Base-by-base conservation (phyloP, 2,329 filamentous ascomycete genomes). In the Coniochaeta sp. region DNA sequence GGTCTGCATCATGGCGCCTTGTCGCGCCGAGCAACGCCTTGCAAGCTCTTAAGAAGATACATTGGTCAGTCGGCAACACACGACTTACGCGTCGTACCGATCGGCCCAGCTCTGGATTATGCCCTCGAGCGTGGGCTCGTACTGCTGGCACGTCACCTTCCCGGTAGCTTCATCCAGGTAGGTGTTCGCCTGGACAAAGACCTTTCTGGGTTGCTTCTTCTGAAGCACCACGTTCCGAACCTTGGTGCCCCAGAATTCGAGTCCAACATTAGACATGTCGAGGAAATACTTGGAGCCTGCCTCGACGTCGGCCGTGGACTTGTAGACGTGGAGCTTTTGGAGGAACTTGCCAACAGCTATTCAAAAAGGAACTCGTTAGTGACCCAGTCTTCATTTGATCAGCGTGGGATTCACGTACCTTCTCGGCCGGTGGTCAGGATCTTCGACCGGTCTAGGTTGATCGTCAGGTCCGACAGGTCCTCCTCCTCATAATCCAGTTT, bases 101-200 rank as follows among this genome's bases (percentile, higher is more conserved):
- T 92, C 89, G 2, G 81, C 88, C 80, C 85, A 96, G 74, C 90
- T 95, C 79, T 90, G 81, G 63, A 96, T 88, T 79, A 98, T 87
- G 6, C 93, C 93, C 72, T 89, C 84, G 7, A 88, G 78, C 6
- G 85, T 90, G 1, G 92, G 82, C 66, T 96, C 90, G 74, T 97
- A 97, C 76, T 97, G 91, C 77, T 88, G 90, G 73, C 96, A 75
- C 16, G 80, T 81, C 32, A 96, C 90, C 71, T 87, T 83, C 60
- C 89, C 90, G 0, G 82, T 84, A 14, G 81, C 76, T 71, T 85
- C 81, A 63, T 89, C 85, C 44, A 95, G 70, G 60, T 87, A 82
- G 0, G 93, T 97, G 74, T 96, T 98, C 62, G 91, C 91, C 78
- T 97, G 93, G 59, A 97, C 91, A 77, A 96, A 97, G 52, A 97